Conservation (phyloP, 1,284 basidiomycete species). For the Ustilago loliicola region DNA sequence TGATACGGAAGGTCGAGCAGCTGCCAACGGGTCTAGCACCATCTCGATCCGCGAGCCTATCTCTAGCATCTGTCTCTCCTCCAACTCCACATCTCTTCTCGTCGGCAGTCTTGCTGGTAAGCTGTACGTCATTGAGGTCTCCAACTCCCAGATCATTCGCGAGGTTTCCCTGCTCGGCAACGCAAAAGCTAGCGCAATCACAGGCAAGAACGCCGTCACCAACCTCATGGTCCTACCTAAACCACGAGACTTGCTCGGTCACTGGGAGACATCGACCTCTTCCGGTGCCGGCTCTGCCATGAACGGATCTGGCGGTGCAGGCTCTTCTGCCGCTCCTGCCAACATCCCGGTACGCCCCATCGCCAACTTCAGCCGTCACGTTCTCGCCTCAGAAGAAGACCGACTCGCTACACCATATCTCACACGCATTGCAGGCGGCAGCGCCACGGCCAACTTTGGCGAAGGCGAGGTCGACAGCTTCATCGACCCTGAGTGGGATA, state of each 20-base stretch:
- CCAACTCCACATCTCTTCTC: conserved; percentile 77
- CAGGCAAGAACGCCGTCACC: conserved; percentile 56
- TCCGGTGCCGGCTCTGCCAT: conserved; percentile 23
- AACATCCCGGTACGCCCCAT: conserved; percentile 41
- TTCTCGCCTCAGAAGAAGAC: conserved; percentile 37
- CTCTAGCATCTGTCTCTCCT: conserved; percentile 80
- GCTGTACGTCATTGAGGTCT: conserved; percentile 87
- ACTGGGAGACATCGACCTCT: conserved; percentile 33
- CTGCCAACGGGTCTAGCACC: conserved; percentile 34
- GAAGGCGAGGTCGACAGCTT: conserved; percentile 22
- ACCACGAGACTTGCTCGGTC: conserved; percentile 51
- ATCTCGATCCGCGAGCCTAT: conserved; percentile 71
- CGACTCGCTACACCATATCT: conserved; percentile 33
- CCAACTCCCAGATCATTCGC: conserved; percentile 88
- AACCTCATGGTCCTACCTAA: conserved; percentile 45
- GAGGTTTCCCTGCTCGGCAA: conserved; percentile 74
- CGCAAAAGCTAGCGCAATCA: conserved; percentile 37
- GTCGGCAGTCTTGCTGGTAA: conserved; percentile 72
- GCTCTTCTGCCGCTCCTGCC: conserved; percentile 13
- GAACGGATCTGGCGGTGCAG: conserved; percentile 23
- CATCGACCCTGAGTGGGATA: conserved; percentile 49
- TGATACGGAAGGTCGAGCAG: conserved; percentile 18
- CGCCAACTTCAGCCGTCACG: conserved; percentile 41
- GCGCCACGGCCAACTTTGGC: conserved; percentile 14
- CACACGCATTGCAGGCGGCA: conserved; percentile 29